A percentile compares a stretch with the other conserved stretches of the same genome.
Conservation (phyloP, 257 asterid species). For the Solanum piurae region DNA sequence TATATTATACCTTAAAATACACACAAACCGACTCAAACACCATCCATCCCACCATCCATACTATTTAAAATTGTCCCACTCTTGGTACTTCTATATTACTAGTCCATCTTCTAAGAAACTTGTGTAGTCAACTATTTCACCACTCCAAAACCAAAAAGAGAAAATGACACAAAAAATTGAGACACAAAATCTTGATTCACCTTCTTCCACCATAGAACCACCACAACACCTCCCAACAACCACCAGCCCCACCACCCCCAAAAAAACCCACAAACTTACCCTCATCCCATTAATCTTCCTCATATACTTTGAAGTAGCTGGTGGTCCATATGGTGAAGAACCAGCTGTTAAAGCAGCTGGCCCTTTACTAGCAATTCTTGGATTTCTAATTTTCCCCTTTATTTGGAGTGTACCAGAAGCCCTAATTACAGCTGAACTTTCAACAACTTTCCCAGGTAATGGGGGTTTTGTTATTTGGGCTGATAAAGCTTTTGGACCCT, state of each 20-base stretch:
- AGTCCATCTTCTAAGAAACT: background rate
- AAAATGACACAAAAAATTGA: background rate
- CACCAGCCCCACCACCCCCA: constrained; percentile 7
- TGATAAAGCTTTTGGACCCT: constrained; percentile 73
- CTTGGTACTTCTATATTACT: background rate
- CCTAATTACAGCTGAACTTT: constrained; percentile 80
- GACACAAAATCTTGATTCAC: background rate
- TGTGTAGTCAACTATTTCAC: background rate
- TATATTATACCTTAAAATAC: background rate
- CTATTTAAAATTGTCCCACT: too few species aligned
- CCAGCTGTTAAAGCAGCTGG: constrained; percentile 85
- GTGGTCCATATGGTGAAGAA: constrained; percentile 91
- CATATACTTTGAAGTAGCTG: constrained; percentile 81
- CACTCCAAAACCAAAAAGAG: background rate
- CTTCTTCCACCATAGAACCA: background rate
- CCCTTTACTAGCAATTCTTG: constrained; percentile 64
- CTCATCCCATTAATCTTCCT: constrained; percentile 75
- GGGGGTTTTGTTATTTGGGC: constrained; percentile 94
- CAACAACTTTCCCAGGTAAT: constrained; percentile 76
- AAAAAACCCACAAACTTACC: constrained; percentile 39
- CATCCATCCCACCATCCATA: too few species aligned
- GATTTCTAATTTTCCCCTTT: constrained; percentile 76
- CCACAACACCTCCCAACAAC: constrained; percentile 20
- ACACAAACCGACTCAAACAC: background rate
- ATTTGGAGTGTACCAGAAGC: constrained; percentile 86